These are phyloP conservation scores for Graphilbum fragrans DNA, from an alignment of 2,329 filamentous ascomycete species.

Conservation along the genomic window DNA sequence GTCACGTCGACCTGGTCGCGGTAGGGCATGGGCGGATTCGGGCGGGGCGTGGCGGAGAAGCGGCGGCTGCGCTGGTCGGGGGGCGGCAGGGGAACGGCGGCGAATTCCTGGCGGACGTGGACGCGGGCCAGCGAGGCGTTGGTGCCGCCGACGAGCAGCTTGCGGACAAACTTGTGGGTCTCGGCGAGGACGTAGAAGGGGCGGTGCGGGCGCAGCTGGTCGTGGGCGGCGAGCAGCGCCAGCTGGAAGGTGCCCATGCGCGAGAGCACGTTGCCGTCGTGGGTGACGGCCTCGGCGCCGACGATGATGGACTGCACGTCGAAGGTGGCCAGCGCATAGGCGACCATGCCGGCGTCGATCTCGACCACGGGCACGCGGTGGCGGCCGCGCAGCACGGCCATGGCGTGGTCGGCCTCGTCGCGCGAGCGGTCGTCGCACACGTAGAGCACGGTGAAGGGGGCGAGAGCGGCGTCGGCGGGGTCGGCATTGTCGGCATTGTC, in stretches of 20 bases:
- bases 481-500: background rate
- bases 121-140: constrained; percentile 54
- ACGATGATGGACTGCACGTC: constrained; percentile 58
- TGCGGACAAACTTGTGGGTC: constrained; percentile 90
- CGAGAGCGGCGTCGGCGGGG: constrained; percentile 10
- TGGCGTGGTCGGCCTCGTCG: constrained; percentile 57
- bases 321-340: constrained; percentile 56
- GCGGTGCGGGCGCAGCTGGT: constrained; percentile 21
- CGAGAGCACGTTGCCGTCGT: constrained; percentile 87
- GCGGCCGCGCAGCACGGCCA: constrained; percentile 50
- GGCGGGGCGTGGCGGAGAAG: constrained; percentile 7
- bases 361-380: constrained; percentile 74
- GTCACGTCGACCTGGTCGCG: constrained; percentile 59
- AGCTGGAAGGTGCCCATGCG: constrained; percentile 80
- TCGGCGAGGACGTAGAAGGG: constrained; percentile 86
- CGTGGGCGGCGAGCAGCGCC: constrained; percentile 62
- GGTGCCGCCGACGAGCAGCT: constrained; percentile 56
- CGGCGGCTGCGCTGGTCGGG: constrained; percentile 16
- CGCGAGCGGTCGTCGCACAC: constrained; percentile 42
- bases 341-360: constrained; percentile 63
- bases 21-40: constrained; percentile 20
- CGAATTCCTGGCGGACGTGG: constrained; percentile 64
- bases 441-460: constrained; percentile 71
- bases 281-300: constrained; percentile 75
- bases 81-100: constrained; percentile 56